Evolutionary conservation across 192 early-diverging fungal genomes (phyloP).

Genomic region (Umbelopsis sp.): DNA sequence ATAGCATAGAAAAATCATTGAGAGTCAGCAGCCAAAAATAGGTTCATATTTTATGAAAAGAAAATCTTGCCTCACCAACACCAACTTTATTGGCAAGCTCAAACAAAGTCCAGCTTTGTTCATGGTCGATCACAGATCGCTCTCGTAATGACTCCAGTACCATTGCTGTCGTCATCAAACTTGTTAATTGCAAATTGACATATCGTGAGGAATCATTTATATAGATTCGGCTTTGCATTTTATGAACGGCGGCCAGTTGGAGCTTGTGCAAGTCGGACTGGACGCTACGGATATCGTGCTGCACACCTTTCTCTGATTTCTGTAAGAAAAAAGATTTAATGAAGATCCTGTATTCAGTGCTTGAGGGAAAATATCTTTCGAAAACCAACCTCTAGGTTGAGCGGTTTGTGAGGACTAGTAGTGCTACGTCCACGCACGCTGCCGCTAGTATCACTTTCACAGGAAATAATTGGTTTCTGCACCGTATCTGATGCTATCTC

Average conservation of each 20-base stretch:
- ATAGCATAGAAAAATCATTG: conserved; percentile 13
- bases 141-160: conserved; percentile 71
- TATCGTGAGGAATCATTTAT: conserved; percentile 77
- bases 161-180: conserved; percentile 70
- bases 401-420: too few relatives aligned
- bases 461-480: not conserved
- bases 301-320: conserved; percentile 1
- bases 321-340: not conserved
- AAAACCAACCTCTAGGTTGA: not conserved
- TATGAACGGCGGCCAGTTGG: conserved; percentile 21
- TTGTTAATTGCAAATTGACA: conserved; percentile 79
- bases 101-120: conserved; percentile 84
- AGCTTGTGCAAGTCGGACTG: conserved; percentile 10
- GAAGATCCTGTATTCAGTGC: not conserved
- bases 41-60: not conserved
- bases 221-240: conserved; percentile 85
- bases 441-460: not conserved
- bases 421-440: conserved; percentile 3
- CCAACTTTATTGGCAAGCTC: conserved; percentile 86
- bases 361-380: not conserved
- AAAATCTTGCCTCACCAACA: conserved; percentile 49
- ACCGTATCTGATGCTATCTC: not conserved
- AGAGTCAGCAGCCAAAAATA: conserved; percentile 14
- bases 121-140: conserved; percentile 56
- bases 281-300: not conserved